Base-by-base conservation (phyloP, 2,329 filamentous ascomycete species). In the Clarireedia monteithiana region DNA sequence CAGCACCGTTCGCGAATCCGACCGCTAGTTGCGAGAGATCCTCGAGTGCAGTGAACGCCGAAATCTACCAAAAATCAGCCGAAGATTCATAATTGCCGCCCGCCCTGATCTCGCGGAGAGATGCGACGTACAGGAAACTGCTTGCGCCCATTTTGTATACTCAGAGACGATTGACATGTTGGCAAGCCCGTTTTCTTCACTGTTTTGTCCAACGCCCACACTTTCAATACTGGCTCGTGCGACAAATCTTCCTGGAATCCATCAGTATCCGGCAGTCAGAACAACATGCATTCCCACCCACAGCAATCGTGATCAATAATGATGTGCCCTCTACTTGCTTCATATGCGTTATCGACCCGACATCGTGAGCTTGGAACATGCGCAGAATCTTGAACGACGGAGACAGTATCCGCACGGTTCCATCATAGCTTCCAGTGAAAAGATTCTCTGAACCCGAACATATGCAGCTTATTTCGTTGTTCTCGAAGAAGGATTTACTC, bases 181-280 rank as follows among this genome's bases (percentile, higher is more conserved):
- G 94, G 94, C 59, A 86, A 77, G 44, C 91, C 91, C 4, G 89
- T 95, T 78, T 95, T 97, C 79, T 94, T 97, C 63, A 95, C 90
- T 4, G 86, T 80, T 73, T 91, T 95, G 69, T 97, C 91, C 64
- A 99, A 77, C 23, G 90, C 92, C 94, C 94, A 99, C n/a, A 97
- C 92, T 71, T 96, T 97, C 58, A 99, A 73, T 20, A 92, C 80
- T 0, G 94, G 92, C 65, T 97, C 91, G 65, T 82, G 87, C 40
- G 88, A 88, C 52, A 96, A 76, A 66, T 97, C 91, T 72, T 99
- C 94, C 73, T 86, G 70, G 46, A 77, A 65, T 0, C 6, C 20
- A 58, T 74, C 63, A 74, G 68, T 55, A 17, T 12, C 9, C 24
- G 40, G 26, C 17, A 12, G 20, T 4, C 7, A 12, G 12, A 17